These are phyloP conservation scores for Penicillium angulare DNA, from an alignment of 495 filamentous ascomycete species.

Conservation along the genomic window DNA sequence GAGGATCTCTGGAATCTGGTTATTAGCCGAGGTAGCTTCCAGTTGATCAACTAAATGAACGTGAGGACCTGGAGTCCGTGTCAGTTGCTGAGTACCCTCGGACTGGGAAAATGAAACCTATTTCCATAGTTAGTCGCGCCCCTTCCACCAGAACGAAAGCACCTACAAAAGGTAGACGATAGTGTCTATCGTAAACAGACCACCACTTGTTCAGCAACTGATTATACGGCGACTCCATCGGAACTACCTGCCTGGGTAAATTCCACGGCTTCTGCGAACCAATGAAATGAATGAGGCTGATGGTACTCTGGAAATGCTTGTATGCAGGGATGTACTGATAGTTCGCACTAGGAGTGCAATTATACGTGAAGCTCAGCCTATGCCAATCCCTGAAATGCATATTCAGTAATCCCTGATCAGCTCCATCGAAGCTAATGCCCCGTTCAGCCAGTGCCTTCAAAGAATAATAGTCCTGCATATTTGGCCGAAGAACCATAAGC, in stretches of 20 bases:
- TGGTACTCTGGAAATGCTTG: constrained; percentile 82
- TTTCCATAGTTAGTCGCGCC: constrained; percentile 7
- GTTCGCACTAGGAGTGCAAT: constrained; percentile 89
- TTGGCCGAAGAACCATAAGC: constrained; percentile 85
- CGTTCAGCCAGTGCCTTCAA: constrained; percentile 77
- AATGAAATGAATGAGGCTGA: constrained; percentile 91
- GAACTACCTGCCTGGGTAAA: constrained; percentile 59
- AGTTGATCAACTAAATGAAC: too few relatives aligned
- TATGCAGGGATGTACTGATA: constrained; percentile 97
- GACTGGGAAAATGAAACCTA: constrained; percentile 13
- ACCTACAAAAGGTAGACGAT: constrained; percentile 45
- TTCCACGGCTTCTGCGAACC: constrained; percentile 88
- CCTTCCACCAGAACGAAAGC: background rate
- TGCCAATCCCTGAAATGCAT: constrained; percentile 89
- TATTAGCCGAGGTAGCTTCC: too few relatives aligned
- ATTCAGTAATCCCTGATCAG: constrained; percentile 94
- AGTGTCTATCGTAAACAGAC: constrained; percentile 87
- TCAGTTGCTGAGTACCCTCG: background rate
- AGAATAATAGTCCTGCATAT: constrained; percentile 83
- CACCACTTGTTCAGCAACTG: constrained; percentile 85
- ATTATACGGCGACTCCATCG: constrained; percentile 65
- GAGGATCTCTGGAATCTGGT: too few relatives aligned
- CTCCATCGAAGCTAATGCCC: constrained; percentile 94
- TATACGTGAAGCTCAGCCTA: constrained; percentile 91
- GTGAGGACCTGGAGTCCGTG: background rate